Evolutionary conservation across 1,284 basidiomycete species (phyloP).

Genomic region (Vanrija sp.): DNA sequence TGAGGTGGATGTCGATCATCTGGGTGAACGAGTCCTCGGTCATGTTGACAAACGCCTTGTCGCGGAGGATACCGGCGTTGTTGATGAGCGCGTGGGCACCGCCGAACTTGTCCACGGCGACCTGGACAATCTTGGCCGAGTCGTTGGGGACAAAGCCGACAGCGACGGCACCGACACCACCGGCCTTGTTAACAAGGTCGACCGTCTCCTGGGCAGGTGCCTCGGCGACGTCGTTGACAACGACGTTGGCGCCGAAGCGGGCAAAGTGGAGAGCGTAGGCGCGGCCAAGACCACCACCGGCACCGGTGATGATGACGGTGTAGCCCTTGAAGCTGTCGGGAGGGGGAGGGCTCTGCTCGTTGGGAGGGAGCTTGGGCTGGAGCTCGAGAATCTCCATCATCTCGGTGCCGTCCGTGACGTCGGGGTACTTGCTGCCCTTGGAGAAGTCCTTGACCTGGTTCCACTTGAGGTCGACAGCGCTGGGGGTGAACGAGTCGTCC

Average conservation of each 20-base stretch:
- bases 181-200: constrained; percentile 77
- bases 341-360: constrained; percentile 52
- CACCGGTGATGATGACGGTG: constrained; percentile 91
- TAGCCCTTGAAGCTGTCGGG: constrained; percentile 80
- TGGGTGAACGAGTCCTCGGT: constrained; percentile 91
- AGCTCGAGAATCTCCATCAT: constrained; percentile 42
- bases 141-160: constrained; percentile 79
- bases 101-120: constrained; percentile 82
- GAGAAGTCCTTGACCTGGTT: constrained; percentile 75
- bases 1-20: constrained; percentile 81
- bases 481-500: constrained; percentile 86
- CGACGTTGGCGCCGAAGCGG: constrained; percentile 87
- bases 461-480: constrained; percentile 85
- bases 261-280: constrained; percentile 89
- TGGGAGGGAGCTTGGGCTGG: constrained; percentile 14
- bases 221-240: constrained; percentile 91
- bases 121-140: constrained; percentile 84
- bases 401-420: constrained; percentile 66
- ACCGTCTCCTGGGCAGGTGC: constrained; percentile 80
- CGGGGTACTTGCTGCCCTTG: constrained; percentile 64
- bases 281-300: constrained; percentile 87
- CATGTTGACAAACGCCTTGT: constrained; percentile 87
- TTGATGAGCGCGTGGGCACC: constrained; percentile 84
- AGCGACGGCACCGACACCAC: constrained; percentile 82
- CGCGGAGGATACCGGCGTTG: constrained; percentile 90